A percentile compares a stretch with the other conserved stretches of the same genome.
Evolutionary conservation across 2,329 filamentous ascomycete species (phyloP).

Genomic region (Onygenales sp.): DNA sequence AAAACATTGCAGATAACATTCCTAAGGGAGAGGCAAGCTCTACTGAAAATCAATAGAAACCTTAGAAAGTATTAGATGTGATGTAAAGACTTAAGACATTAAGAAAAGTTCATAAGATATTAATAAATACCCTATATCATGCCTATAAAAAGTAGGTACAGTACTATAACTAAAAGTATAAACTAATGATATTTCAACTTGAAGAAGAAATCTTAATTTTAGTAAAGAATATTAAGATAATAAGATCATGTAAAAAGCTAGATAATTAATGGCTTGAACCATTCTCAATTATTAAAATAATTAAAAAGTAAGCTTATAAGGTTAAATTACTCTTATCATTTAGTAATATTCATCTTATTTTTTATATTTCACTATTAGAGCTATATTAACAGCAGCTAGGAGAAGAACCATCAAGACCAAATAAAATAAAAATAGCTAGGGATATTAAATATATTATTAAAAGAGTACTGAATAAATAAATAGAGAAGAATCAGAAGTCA

Average conservation of each 20-base stretch:
- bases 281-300: not conserved
- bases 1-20: not conserved
- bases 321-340: not conserved
- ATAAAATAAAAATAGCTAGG: not conserved
- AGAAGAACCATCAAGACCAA: not conserved
- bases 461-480: not conserved
- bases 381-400: not conserved
- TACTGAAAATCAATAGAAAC: not conserved
- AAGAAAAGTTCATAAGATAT: not conserved
- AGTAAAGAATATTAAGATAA: not conserved
- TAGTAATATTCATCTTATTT: conserved; percentile 2
- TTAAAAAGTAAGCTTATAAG: not conserved
- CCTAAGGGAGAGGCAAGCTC: too few species aligned
- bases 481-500: not conserved
- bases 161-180: not conserved
- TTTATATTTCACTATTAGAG: not conserved
- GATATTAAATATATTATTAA: not conserved
- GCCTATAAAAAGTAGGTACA: not conserved
- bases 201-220: conserved; percentile 1
- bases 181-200: not conserved
- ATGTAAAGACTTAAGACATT: not conserved
- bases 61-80: not conserved
- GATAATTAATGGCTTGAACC: not conserved
- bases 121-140: not conserved
- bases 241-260: conserved; percentile 2